Conservation (phyloP, 2,329 filamentous ascomycete genomes). For the Cyphellophora europaea region DNA sequence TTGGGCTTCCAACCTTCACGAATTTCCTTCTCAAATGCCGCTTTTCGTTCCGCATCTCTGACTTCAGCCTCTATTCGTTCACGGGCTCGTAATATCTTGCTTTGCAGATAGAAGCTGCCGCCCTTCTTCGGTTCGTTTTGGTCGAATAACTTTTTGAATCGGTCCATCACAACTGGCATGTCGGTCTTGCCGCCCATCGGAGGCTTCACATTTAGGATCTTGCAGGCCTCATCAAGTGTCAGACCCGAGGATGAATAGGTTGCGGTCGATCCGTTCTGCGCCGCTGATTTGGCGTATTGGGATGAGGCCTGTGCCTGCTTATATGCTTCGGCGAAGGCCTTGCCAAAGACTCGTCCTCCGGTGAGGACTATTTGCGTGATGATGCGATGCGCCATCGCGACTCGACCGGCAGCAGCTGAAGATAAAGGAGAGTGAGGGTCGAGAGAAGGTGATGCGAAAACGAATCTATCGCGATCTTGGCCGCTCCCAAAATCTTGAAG, state of each 20-base stretch:
- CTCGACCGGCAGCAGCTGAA: constrained; percentile 8
- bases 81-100: constrained; percentile 84
- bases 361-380: constrained; percentile 88
- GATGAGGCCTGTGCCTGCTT: constrained; percentile 85
- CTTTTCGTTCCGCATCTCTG: constrained; percentile 59
- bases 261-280: constrained; percentile 43
- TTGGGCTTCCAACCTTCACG: constrained; percentile 90
- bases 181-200: constrained; percentile 69
- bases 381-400: constrained; percentile 76
- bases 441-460: not conserved
- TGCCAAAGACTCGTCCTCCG: constrained; percentile 82
- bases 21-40: constrained; percentile 65
- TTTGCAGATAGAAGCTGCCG: constrained; percentile 96
- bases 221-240: constrained; percentile 92
- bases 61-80: constrained; percentile 88
- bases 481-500: not conserved
- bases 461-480: not conserved
- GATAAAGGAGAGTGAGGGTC: not conserved
- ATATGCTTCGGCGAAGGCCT: constrained; percentile 89
- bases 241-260: constrained; percentile 61
- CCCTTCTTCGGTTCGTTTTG: constrained; percentile 90
- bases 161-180: constrained; percentile 67
- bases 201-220: constrained; percentile 91
- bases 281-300: constrained; percentile 66
- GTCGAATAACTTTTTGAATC: constrained; percentile 94